Percentiles rank a stretch among this genome's conserved stretches.
Conservation (phyloP, 2,329 filamentous ascomycete species). For the Phoma herbarum region DNA sequence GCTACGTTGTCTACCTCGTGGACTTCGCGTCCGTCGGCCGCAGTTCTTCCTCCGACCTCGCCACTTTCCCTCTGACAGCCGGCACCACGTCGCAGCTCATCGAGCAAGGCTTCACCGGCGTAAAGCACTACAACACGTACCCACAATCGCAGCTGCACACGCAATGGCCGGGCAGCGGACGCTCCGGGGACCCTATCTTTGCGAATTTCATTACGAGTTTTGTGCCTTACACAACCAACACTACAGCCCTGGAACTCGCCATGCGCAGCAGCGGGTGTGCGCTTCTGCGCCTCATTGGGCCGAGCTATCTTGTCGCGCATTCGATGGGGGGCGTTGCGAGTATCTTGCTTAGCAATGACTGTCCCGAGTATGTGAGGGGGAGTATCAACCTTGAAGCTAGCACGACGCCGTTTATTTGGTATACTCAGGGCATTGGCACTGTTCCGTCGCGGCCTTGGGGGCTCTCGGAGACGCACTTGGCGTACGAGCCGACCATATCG, state of each 20-base stretch:
- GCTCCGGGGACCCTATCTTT: conserved; percentile 13
- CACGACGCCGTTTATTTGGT: conserved; percentile 17
- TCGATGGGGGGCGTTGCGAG: conserved; percentile 21
- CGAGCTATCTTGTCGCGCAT: conserved; percentile 17
- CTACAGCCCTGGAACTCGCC: conserved; percentile 19
- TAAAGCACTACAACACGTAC: conserved; percentile 3
- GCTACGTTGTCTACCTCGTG: conserved; percentile 18
- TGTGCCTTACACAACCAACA: conserved; percentile 20
- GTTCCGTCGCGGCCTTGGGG: conserved; percentile 16
- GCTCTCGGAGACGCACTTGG: conserved; percentile 7
- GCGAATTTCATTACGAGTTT: conserved; percentile 15
- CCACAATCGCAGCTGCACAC: conserved; percentile 19
- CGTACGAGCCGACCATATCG: conserved; percentile 1
- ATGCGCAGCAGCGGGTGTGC: conserved; percentile 12
- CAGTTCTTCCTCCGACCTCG: conserved; percentile 14
- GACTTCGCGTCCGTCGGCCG: conserved; percentile 15
- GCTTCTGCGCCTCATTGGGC: conserved; percentile 15
- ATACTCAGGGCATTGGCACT: conserved; percentile 11
- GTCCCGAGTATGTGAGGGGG: conserved; percentile 2
- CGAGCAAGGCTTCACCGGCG: conserved; percentile 14
- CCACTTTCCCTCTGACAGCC: conserved; percentile 8
- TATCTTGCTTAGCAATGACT: conserved; percentile 26
- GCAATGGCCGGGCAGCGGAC: conserved; percentile 15
- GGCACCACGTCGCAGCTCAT: conserved; percentile 2
- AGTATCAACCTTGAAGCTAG: conserved; percentile 17